Evolutionary conservation across 2,329 filamentous ascomycete species (phyloP), one percentile per base, ranked within the genome.

Genomic region (Calonectria pteridis): DNA sequence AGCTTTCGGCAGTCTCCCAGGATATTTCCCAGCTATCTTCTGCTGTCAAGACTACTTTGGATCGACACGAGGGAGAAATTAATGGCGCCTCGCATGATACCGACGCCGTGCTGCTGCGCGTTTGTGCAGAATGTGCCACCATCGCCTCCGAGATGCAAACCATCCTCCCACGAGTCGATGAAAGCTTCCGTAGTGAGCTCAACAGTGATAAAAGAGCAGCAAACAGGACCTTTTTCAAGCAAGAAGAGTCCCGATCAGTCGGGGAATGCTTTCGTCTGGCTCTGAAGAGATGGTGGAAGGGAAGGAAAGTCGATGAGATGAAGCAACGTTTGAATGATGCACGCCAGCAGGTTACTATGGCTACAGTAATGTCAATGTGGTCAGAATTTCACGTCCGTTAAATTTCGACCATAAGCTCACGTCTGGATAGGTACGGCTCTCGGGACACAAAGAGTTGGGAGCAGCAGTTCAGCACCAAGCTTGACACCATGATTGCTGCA

Each of bases 391-490:
- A 53, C 50, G 18, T 7, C 7, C 50, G 18, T 7, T 20, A 18
- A 11, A 28, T 3, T 50, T 29, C 28, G 6, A 16, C 28, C 49
- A n/a, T 51, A 51, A 29, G 26, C 49, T 29, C 0, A 51, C 49
- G 28, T 5, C 26, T 14, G 13, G 9, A n/a, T 9, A 72, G 69
- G 63, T 40, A 14, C 13, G 49, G n/a, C 33, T 59, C 43, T 40
- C 43, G 43, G n/a, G 31, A 40, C 26, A 62, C 33, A 3, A 72
- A 55, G 37, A 18, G 14, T 35, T 72, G 69, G 69, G 64, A 72
- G 46, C 53, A 67, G 14, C 53, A 53, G 18, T 72, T 72, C 18
- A 72, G 64, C 29, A 43, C 33, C 31, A 72, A 72, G 26, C 64
- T 67, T 11, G 64, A 67, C 18, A 55, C 43, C 10, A 63, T 72